Evolutionary conservation across 2,329 filamentous ascomycete genomes (phyloP).

Genomic region (Gyromitra esculenta): DNA sequence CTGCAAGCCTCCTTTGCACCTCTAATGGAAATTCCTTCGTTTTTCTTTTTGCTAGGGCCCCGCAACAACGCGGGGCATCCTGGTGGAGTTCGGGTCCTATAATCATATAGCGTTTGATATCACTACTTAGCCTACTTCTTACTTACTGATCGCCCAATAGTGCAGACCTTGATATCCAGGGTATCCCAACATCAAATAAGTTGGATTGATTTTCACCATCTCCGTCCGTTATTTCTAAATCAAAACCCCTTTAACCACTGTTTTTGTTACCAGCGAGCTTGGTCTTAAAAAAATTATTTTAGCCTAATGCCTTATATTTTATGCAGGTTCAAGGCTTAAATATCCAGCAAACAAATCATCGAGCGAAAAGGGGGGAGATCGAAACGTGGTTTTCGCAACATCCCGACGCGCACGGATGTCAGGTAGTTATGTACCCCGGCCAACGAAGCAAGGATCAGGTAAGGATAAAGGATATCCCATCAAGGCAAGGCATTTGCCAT

Average conservation of each 20-base stretch:
- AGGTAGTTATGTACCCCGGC: background rate
- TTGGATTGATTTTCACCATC: background rate
- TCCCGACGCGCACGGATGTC: background rate
- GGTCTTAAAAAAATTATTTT: background rate
- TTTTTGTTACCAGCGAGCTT: background rate
- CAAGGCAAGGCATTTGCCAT: background rate
- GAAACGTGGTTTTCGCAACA: background rate
- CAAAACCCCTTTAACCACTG: background rate
- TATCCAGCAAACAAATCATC: background rate
- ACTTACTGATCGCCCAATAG: background rate
- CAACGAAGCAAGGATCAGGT: background rate
- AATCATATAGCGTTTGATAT: conserved; percentile 3
- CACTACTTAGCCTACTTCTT: background rate
- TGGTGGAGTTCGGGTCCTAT: background rate
- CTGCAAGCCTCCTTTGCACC: background rate
- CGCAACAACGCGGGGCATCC: background rate
- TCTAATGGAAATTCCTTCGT: background rate
- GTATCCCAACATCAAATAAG: background rate
- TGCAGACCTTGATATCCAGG: background rate
- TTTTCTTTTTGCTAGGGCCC: background rate
- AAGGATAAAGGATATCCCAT: background rate
- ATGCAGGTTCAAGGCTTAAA: background rate
- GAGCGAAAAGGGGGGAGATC: conserved; percentile 1
- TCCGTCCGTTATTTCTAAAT: background rate
- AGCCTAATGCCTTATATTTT: background rate